Base-by-base conservation (phyloP, 768 basidiomycete species). In the Cantharellus anzutake region DNA sequence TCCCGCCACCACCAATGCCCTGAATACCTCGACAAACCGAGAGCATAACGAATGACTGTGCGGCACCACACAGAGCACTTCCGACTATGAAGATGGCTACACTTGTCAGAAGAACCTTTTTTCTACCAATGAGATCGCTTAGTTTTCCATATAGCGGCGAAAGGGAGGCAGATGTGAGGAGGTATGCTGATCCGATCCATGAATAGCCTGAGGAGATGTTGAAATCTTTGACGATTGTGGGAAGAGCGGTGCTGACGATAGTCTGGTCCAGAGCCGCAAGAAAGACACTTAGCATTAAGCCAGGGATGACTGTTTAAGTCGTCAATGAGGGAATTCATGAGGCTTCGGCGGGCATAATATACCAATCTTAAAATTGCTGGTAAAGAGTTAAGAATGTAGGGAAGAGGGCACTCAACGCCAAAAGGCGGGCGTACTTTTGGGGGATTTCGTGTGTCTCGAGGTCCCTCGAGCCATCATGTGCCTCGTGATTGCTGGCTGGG, bases 1-100 rank as follows among this genome's bases (percentile, higher is more conserved):
- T 82, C 3, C 84, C 86, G 7, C 85, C 86, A 4, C 85, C 86
- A 35, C 88, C 88, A 38, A 90, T 80, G 5, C 88, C 88, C 67
- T 90, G 88, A 2, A 92, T 72, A 2, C 85, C 87, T 63, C 88
- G 78, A 48, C 77, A 78, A 0, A 84, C 74, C 41, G 88, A 80
- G n/a, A 92, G 71, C 88, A 84, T 86, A 2, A 72, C 76, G 79
- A 90, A 83, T 59, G 59, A 80, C 67, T 90, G 83, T 0, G 88
- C 86, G 0, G 85, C 83, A 11, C 87, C 87, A 64, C 85, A 89
- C 59, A 90, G 71, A 1, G 85, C 86, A 3, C 84, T 86, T 29
- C 84, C 86, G 63, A 87, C 70, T 70, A 91, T 68, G 69, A 91
- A 92, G 3, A 81, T 68, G 34, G 73, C 5, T 42, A 92, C 85